Conservation (phyloP, 129 eudicot genomes). For the Cynara cardunculus region DNA sequence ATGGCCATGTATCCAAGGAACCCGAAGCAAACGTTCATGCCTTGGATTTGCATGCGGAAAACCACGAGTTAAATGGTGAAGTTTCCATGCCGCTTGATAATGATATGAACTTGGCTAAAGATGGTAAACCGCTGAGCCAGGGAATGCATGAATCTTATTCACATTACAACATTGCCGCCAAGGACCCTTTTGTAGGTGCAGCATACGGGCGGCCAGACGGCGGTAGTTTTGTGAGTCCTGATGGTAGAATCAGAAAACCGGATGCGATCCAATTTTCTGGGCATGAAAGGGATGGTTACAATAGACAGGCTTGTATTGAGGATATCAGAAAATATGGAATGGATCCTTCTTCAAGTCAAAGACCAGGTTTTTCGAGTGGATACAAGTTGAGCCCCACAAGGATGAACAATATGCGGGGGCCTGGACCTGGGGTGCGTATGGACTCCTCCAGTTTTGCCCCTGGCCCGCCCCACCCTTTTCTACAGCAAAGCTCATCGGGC, state of each 20-base stretch:
- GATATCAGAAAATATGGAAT: not conserved
- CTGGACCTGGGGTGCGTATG: not conserved
- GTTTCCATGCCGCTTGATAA: not conserved
- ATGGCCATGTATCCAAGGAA: slow-evolving; percentile 40
- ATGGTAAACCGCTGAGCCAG: no score
- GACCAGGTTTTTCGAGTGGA: not conserved
- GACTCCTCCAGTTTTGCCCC: slow-evolving; percentile 35
- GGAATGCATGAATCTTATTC: not conserved
- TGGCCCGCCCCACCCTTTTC: slow-evolving; percentile 27
- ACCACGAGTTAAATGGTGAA: not conserved
- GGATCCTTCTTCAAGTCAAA: slow-evolving; percentile 5
- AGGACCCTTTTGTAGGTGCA: slow-evolving; percentile 13
- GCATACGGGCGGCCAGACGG: not conserved
- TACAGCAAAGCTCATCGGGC: slow-evolving; percentile 25
- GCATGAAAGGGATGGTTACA: not conserved
- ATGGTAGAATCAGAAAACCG: slow-evolving; percentile 4
- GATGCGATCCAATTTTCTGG: slow-evolving; percentile 1
- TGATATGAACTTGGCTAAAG: not conserved
- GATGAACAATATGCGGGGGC: not conserved
- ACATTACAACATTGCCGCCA: not conserved
- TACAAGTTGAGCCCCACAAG: slow-evolving; percentile 40
- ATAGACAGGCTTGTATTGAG: not conserved
- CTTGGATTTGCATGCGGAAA: not conserved
- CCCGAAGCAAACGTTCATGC: not conserved
- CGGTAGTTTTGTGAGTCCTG: slow-evolving; percentile 8